Base-by-base conservation (phyloP, 805 yeast species). In the Kodamaea leandrae region DNA sequence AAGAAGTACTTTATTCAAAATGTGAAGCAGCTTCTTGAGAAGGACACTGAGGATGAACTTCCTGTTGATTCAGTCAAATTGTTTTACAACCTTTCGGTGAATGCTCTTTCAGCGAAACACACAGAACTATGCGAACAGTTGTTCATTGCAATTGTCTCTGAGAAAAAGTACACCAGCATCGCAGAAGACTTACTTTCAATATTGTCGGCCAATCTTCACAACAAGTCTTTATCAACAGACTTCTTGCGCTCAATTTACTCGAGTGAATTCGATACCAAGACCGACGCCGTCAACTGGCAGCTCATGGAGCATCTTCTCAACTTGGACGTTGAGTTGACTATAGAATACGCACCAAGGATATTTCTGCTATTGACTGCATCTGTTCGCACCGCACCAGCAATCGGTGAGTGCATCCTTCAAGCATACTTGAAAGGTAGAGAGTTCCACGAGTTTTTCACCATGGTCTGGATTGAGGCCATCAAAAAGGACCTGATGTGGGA, bases 341-440 rank as follows among this genome's bases (percentile, higher is more conserved):
- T 76, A 12, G 58, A 68, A 19, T 67, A 71, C 42, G 52, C 68
- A n/a, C 53, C 58, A 2, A 45, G 53, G 12, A 63, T 75, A 2
- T 49, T 73, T 40, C 44, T 12, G 29, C 3, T 20, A n/a, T 14
- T 25, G 33, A 23, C 41, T 38, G 38, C n/a, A 18, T 18, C 24
- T 25, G 10, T 18, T 14, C 32, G n/a, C 10, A 35, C 39, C 15
- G 27, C 44, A 8, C 40, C 38, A 6, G 41, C 36, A 1, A 48
- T 66, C 2, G 60, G 60, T 4, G 45, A 40, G n/a, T 61, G 63
- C 33, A 39, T 78, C n/a, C 57, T 75, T 1, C 60, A 64, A 12
- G 74, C 82, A 16, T 76, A 71, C 53, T 62, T 69, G 8, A 74
- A 67, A 49, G 80, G 81, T 3, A 76, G 90, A 66, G 87, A 82